A percentile compares a stretch with the other conserved stretches of the same genome.
These are phyloP conservation scores for Eleusine coracana DNA, from an alignment of 176 grass and related monocot species.

Conservation along the genomic window DNA sequence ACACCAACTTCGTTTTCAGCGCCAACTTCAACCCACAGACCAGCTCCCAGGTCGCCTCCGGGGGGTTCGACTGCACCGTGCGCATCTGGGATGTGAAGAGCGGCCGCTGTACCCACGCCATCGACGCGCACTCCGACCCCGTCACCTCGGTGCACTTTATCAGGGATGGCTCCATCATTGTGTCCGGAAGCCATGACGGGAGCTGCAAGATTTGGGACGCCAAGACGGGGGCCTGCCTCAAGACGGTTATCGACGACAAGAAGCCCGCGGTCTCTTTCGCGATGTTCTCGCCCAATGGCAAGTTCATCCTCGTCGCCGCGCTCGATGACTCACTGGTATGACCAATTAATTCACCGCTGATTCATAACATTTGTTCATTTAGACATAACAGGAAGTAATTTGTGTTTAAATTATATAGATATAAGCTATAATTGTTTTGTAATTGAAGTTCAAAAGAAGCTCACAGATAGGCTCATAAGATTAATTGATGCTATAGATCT, in stretches of 20 bases:
- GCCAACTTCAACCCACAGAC: slow-evolving; percentile 91
- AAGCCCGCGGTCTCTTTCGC: slow-evolving; percentile 75
- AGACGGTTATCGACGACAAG: slow-evolving; percentile 87
- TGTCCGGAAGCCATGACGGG: slow-evolving; percentile 85
- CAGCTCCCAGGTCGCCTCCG: slow-evolving; percentile 71
- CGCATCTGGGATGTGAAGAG: slow-evolving; percentile 78
- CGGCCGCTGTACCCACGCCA: slow-evolving; percentile 57
- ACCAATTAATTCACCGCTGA: slow-evolving; percentile 22
- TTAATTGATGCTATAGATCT: slow-evolving; percentile 3
- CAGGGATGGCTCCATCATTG: slow-evolving; percentile 89
- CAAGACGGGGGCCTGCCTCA: slow-evolving; percentile 64
- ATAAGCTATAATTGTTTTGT: background rate
- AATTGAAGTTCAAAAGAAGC: background rate
- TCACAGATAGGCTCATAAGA: background rate
- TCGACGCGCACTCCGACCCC: slow-evolving; percentile 73
- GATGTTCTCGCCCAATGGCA: slow-evolving; percentile 95
- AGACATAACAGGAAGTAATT: background rate
- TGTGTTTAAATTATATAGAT: background rate
- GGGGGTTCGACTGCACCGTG: slow-evolving; percentile 81
- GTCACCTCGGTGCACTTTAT: slow-evolving; percentile 92
- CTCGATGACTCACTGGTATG: slow-evolving; percentile 86
- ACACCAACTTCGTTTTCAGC: slow-evolving; percentile 78
- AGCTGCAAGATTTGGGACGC: slow-evolving; percentile 98
- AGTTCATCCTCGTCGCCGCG: slow-evolving; percentile 82
- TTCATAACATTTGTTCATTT: background rate